Conservation (phyloP, 2,329 filamentous ascomycete species). For the Colletotrichum incanum region DNA sequence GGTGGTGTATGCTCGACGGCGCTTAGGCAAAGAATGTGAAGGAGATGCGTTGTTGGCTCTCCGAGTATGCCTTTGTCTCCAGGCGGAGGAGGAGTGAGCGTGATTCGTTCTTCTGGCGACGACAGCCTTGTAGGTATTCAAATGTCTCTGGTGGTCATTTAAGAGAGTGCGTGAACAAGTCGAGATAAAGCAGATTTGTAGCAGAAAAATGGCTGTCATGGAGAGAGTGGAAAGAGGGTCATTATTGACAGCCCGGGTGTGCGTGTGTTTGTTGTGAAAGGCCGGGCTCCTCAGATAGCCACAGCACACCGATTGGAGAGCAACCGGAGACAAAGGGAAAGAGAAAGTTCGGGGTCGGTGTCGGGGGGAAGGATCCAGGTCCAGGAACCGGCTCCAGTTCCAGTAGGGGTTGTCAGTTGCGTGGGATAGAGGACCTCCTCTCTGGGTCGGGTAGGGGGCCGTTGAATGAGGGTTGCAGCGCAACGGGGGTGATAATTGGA, state of each 20-base stretch:
- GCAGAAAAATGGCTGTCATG: constrained; percentile 64
- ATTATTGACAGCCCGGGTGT: constrained; percentile 42
- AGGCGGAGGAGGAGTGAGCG: constrained; percentile 55
- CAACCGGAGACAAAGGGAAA: constrained; percentile 18
- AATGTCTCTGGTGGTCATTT: constrained; percentile 59
- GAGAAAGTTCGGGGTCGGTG: constrained; percentile 31
- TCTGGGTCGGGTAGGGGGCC: constrained; percentile 40
- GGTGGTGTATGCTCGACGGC: constrained; percentile 51
- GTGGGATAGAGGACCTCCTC: constrained; percentile 28
- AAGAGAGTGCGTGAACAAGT: constrained; percentile 62
- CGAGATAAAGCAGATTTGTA: constrained; percentile 64
- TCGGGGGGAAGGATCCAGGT: constrained; percentile 34
- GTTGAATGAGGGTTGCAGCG: constrained; percentile 42
- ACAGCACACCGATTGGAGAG: constrained; percentile 33
- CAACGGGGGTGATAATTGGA: constrained; percentile 43
- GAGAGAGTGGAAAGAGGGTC: constrained; percentile 48
- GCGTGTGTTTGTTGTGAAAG: constrained; percentile 36
- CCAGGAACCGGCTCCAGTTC: constrained; percentile 29
- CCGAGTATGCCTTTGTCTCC: constrained; percentile 55
- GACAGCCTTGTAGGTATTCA: constrained; percentile 60
- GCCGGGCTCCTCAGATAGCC: constrained; percentile 29
- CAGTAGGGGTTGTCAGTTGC: constrained; percentile 21
- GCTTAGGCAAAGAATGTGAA: constrained; percentile 56
- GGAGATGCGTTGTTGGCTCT: constrained; percentile 54
- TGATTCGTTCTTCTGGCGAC: constrained; percentile 59